Conservation (phyloP, 140 eudicot genomes). For the Cichorium intybus region DNA sequence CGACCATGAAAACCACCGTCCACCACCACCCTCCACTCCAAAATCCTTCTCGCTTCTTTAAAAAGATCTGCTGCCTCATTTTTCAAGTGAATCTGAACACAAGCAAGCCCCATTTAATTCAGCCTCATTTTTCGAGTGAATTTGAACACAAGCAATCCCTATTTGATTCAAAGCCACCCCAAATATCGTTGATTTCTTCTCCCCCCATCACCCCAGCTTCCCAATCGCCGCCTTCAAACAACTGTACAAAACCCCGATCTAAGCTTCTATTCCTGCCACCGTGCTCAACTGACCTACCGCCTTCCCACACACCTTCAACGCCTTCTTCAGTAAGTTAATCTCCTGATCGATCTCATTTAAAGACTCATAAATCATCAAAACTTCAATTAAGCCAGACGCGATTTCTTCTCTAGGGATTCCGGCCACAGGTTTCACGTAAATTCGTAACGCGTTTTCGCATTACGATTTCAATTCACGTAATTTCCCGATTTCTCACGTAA, state of each 20-base stretch:
- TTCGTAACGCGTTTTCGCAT: slow-evolving; percentile 69
- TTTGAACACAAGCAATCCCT: too few relatives aligned
- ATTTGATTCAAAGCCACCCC: too few relatives aligned
- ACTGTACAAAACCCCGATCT: slow-evolving; percentile 68
- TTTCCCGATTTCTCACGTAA: slow-evolving; percentile 69
- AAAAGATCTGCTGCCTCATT: too few relatives aligned
- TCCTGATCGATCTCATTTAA: slow-evolving; percentile 69
- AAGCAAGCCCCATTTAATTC: too few relatives aligned
- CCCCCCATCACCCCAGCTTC: slow-evolving; percentile 58
- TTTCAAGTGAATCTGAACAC: too few relatives aligned
- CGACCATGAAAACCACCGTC: too few relatives aligned
- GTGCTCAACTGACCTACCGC: slow-evolving; percentile 63
- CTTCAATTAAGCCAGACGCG: slow-evolving; percentile 70
- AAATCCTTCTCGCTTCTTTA: too few relatives aligned
- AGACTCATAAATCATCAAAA: slow-evolving; percentile 80
- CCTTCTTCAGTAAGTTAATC: slow-evolving; percentile 57
- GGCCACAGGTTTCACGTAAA: slow-evolving; percentile 54
- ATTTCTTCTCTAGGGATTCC: slow-evolving; percentile 65
- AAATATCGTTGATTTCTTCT: slow-evolving; percentile 64
- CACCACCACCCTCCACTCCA: too few relatives aligned
- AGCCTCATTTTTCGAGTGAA: too few relatives aligned
- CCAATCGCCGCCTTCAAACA: slow-evolving; percentile 48
- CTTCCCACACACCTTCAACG: slow-evolving; percentile 56
- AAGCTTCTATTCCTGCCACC: slow-evolving; percentile 87
- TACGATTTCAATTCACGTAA: slow-evolving; percentile 77